Evolutionary conservation across 768 basidiomycete genomes (phyloP).

Genomic region (Pleurotus tuoliensis): DNA sequence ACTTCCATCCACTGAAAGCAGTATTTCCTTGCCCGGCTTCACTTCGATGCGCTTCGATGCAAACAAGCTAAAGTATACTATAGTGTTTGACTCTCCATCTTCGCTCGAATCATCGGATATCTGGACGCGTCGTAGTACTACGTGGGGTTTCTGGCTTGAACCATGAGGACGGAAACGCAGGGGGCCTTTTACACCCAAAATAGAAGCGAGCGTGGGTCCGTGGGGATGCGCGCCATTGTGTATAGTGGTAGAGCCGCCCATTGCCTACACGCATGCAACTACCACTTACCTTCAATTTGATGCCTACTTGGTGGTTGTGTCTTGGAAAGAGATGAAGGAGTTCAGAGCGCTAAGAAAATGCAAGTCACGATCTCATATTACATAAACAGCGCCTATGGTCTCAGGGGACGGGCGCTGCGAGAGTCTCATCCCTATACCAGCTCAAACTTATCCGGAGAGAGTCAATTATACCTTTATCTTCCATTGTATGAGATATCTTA

Average conservation of each 20-base stretch:
- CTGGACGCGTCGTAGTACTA: constrained; percentile 61
- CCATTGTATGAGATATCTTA: no score
- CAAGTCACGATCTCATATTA: not conserved
- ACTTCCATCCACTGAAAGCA: constrained; percentile 54
- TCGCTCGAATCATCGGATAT: constrained; percentile 40
- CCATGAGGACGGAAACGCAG: constrained; percentile 67
- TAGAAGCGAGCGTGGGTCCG: constrained; percentile 39
- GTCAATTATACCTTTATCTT: no score
- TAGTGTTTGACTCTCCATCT: constrained; percentile 30
- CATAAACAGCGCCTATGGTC: not conserved
- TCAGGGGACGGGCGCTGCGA: no score
- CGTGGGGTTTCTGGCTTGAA: constrained; percentile 63
- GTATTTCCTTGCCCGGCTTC: constrained; percentile 67
- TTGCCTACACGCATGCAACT: constrained; percentile 14
- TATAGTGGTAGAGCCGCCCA: constrained; percentile 35
- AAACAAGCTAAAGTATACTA: constrained; percentile 60
- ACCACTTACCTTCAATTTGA: constrained; percentile 6
- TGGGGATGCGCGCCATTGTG: constrained; percentile 26
- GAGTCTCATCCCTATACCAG: no score
- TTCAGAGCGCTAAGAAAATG: constrained; percentile 5
- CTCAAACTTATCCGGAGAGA: no score
- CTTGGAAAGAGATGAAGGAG: not conserved
- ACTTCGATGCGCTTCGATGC: constrained; percentile 68
- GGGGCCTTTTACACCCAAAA: constrained; percentile 58
- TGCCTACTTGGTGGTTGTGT: not conserved